Evolutionary conservation across 1,284 basidiomycete species (phyloP), one percentile per base, ranked within the genome.

Genomic region (Cryptococcus sp.): DNA sequence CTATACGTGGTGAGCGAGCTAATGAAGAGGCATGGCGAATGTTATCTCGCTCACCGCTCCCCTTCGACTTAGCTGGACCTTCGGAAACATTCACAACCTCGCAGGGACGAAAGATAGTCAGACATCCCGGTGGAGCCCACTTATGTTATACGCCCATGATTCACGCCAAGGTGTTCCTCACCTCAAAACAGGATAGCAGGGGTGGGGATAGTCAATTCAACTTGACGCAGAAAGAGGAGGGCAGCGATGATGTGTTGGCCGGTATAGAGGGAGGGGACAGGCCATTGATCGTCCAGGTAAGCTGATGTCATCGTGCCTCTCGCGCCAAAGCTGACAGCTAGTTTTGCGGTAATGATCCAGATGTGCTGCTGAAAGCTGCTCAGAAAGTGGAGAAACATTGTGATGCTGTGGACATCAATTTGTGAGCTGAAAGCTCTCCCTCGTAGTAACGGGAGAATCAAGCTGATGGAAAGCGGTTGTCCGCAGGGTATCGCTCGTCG

Each of bases 131-230:
- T 31, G 74, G 72, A 1, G 75, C 78, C 0, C 75, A 93, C 80
- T 80, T 98, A 5, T 82, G 84, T 10, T 98, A 97, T 70, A 92
- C 92, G 1, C 94, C 94, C 4, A 98, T 98, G 94, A 97, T 98
- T 68, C 91, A 96, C 63, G 88, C 92, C 48, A 90, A 88, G 80
- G 83, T 91, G 70, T 97, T 88, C 61, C 77, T 79, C 1, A 79
- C 83, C 25, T 66, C 78, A 14, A 75, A 57, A 43, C 36, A 45
- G 1, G 55, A 56, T 11, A 41, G 44, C 2, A 59, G 60, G 46
- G 65, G 66, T 13, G 61, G 79, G 81, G 55, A 68, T 54, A 78
- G 82, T 44, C 81, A 83, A 57, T 93, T 94, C 64, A 82, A 90
- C 72, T 77, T 86, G 31, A 67, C 79, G 1, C 73, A 78, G 31